phyloP scores from a whole-genome alignment of 176 grass and related monocot genomes.

The Oryza glaberrima region DNA sequence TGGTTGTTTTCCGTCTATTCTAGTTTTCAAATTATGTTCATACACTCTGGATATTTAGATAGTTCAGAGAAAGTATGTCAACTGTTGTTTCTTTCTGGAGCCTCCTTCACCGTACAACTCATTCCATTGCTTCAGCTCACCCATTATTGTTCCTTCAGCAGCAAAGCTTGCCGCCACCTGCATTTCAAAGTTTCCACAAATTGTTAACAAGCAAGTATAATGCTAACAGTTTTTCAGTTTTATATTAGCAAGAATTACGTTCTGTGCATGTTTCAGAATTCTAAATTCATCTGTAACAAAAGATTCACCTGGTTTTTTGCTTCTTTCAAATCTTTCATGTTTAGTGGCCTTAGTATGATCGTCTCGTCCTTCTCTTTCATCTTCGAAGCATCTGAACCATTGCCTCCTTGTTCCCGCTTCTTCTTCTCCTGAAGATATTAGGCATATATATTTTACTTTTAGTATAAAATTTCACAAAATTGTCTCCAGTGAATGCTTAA shows the following conservation, averaged over 20 bases:
- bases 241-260: neutral
- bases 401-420: conserved; percentile 49
- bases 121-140: conserved; percentile 94
- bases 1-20: conserved; percentile 39
- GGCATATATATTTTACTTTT: neutral
- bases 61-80: conserved; percentile 91
- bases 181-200: conserved; percentile 36
- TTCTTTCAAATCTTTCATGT: conserved; percentile 86
- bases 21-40: conserved; percentile 47
- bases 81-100: conserved; percentile 86
- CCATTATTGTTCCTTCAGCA: conserved; percentile 80
- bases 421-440: conserved; percentile 53
- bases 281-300: neutral
- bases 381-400: conserved; percentile 36
- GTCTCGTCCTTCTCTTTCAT: conserved; percentile 51
- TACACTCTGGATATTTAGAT: conserved; percentile 25
- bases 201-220: conserved; percentile 5
- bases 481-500: neutral
- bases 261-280: neutral
- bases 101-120: conserved; percentile 94
- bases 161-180: conserved; percentile 92
- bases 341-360: conserved; percentile 66
- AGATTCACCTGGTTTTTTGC: conserved; percentile 82
- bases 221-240: neutral
- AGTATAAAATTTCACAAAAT: neutral